phyloP scores from a whole-genome alignment of 2,329 filamentous ascomycete species.

The Fusarium compactum region DNA sequence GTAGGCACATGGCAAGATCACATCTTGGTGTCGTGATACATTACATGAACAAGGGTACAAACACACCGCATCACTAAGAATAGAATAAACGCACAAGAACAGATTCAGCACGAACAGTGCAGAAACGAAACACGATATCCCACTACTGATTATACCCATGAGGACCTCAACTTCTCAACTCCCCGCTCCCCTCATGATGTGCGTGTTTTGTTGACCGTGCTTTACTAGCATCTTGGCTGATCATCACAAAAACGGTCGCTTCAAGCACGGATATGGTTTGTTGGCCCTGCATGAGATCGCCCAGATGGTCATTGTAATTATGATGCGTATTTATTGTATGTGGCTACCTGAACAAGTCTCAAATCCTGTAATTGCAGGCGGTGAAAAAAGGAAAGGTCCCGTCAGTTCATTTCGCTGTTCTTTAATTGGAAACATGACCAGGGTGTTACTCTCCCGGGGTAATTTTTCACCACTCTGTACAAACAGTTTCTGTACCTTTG shows the following conservation, averaged over 20 bases:
- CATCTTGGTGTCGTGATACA: neutral
- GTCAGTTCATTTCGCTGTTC: slow-evolving; percentile 34
- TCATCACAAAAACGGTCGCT: slow-evolving; percentile 11
- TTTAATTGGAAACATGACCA: slow-evolving; percentile 38
- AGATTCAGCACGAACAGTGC: neutral
- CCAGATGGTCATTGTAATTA: neutral
- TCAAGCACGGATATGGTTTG: slow-evolving; percentile 27
- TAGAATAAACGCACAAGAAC: neutral
- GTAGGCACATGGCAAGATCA: neutral
- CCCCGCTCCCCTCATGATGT: too few species aligned
- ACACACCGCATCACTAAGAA: neutral
- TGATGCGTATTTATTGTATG: neutral
- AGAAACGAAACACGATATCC: neutral
- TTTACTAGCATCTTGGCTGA: neutral
- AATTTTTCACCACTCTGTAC: neutral
- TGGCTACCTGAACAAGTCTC: neutral
- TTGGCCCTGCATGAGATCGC: slow-evolving; percentile 27
- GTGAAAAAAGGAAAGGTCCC: slow-evolving; percentile 28
- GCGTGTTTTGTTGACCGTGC: neutral
- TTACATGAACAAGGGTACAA: slow-evolving; percentile 1
- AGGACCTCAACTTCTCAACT: too few species aligned
- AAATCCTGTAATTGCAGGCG: slow-evolving; percentile 15
- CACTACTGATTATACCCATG: too few species aligned
- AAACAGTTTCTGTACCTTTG: too few species aligned
- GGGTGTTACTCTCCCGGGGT: neutral